Percentiles rank a stretch among this genome's conserved stretches.
These are phyloP conservation scores for Fusarium redolens DNA, from an alignment of 2,329 filamentous ascomycete species.

Conservation along the genomic window DNA sequence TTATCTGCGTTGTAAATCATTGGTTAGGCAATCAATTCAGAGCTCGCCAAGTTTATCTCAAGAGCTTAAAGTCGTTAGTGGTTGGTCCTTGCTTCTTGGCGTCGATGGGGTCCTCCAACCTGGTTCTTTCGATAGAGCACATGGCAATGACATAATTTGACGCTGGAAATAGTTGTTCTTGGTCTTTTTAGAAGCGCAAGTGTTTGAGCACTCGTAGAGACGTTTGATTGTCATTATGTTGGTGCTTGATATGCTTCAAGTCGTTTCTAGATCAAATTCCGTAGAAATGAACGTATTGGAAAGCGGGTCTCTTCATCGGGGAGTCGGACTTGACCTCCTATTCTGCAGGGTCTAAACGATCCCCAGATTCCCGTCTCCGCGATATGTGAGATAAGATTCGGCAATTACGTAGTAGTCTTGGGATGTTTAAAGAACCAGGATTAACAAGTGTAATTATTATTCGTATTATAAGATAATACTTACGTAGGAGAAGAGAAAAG, in stretches of 20 bases:
- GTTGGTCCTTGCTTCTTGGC: background rate
- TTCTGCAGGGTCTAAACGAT: background rate
- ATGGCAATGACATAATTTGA: background rate
- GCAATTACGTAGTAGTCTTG: conserved; percentile 1
- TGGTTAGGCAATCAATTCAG: background rate
- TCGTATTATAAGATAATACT: background rate
- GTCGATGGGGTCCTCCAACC: conserved; percentile 1
- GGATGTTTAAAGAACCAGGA: background rate
- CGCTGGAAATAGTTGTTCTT: background rate
- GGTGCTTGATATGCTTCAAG: background rate
- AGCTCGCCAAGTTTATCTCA: background rate
- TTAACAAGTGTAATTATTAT: background rate
- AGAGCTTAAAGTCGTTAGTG: conserved; percentile 17
- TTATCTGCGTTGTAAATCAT: background rate
- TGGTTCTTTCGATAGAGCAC: background rate
- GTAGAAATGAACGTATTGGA: background rate
- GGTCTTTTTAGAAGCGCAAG: background rate
- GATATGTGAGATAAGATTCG: background rate
- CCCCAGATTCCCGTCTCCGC: conserved; percentile 5
- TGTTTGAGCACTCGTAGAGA: rapidly evolving
- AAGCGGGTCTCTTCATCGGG: background rate
- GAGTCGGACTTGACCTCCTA: background rate
- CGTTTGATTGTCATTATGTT: rapidly evolving
- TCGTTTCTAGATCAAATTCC: background rate
- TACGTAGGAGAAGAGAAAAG: background rate